phyloP scores from a whole-genome alignment of 805 yeast species.

The Suhomyces sp. region DNA sequence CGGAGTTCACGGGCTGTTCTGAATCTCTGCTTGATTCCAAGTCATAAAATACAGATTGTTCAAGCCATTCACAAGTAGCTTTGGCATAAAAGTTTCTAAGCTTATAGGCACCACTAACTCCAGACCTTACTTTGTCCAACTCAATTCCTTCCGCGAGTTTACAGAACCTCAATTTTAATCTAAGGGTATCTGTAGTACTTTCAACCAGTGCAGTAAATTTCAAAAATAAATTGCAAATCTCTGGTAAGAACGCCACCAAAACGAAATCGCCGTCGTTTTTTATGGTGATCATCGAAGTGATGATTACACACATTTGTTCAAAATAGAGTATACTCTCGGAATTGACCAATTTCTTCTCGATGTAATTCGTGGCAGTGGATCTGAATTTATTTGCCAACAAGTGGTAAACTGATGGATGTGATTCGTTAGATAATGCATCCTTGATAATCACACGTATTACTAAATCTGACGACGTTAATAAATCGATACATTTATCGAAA shows the following conservation, averaged over 20 bases:
- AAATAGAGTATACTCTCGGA: constrained; percentile 38
- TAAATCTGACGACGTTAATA: constrained; percentile 49
- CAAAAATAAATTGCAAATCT: constrained; percentile 26
- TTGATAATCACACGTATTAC: constrained; percentile 67
- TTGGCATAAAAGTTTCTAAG: constrained; percentile 50
- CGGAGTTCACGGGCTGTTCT: background rate
- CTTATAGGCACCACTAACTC: constrained; percentile 45
- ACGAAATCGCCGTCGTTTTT: constrained; percentile 37
- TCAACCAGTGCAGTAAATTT: constrained; percentile 30
- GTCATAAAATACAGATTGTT: constrained; percentile 45
- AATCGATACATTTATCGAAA: constrained; percentile 48
- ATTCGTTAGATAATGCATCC: constrained; percentile 66
- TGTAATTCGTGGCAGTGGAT: constrained; percentile 33
- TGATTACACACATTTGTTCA: constrained; percentile 50
- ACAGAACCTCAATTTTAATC: constrained; percentile 45
- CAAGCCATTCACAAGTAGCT: constrained; percentile 53
- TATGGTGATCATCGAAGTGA: constrained; percentile 40
- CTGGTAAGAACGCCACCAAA: constrained; percentile 31
- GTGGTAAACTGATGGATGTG: constrained; percentile 58
- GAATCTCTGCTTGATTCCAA: constrained; percentile 10
- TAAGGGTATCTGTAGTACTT: constrained; percentile 27
- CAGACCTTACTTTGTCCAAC: constrained; percentile 28
- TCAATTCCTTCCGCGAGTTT: constrained; percentile 38
- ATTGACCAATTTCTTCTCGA: constrained; percentile 22
- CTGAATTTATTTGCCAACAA: constrained; percentile 47